These are phyloP conservation scores for Penicillium sp. DNA, from an alignment of 2,329 filamentous ascomycete genomes.

Conservation along the genomic window DNA sequence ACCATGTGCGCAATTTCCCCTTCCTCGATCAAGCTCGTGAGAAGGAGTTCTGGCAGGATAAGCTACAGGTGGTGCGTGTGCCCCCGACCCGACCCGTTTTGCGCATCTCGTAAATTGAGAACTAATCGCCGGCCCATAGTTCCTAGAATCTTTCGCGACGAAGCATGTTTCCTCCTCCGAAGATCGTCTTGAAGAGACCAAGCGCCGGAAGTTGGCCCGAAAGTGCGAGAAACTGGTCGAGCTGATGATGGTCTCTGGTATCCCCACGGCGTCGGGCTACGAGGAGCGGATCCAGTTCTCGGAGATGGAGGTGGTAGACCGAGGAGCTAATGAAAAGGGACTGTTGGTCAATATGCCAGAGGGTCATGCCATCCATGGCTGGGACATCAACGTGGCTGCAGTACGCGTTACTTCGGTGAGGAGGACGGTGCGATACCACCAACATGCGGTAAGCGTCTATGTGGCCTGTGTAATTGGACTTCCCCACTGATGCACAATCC, in stretches of 20 bases:
- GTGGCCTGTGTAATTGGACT: slow-evolving; percentile 13
- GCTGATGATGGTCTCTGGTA: slow-evolving; percentile 98
- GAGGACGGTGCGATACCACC: slow-evolving; percentile 78
- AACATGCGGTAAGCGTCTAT: slow-evolving; percentile 81
- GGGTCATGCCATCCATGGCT: slow-evolving; percentile 85
- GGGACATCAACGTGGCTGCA: slow-evolving; percentile 91
- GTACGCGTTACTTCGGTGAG: slow-evolving; percentile 73
- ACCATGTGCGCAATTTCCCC: slow-evolving; percentile 94
- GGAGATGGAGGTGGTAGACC: slow-evolving; percentile 91
- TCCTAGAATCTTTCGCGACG: slow-evolving; percentile 90
- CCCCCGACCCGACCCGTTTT: no score
- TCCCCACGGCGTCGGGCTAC: slow-evolving; percentile 90
- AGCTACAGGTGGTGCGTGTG: slow-evolving; percentile 72
- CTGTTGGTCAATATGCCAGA: slow-evolving; percentile 79
- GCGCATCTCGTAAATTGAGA: no score
- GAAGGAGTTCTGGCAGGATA: slow-evolving; percentile 99
- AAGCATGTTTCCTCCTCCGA: slow-evolving; percentile 97
- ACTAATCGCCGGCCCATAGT: slow-evolving; percentile 48
- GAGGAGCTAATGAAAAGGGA: slow-evolving; percentile 82
- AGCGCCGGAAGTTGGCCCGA: slow-evolving; percentile 78
- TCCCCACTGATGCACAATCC: slow-evolving; percentile 3
- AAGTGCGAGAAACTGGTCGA: slow-evolving; percentile 95
- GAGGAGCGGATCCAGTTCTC: slow-evolving; percentile 95
- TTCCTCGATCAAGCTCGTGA: slow-evolving; percentile 93
- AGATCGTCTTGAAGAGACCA: slow-evolving; percentile 90